These are phyloP conservation scores for Rosa multiflora DNA, from an alignment of 306 rosid species.

Conservation along the genomic window DNA sequence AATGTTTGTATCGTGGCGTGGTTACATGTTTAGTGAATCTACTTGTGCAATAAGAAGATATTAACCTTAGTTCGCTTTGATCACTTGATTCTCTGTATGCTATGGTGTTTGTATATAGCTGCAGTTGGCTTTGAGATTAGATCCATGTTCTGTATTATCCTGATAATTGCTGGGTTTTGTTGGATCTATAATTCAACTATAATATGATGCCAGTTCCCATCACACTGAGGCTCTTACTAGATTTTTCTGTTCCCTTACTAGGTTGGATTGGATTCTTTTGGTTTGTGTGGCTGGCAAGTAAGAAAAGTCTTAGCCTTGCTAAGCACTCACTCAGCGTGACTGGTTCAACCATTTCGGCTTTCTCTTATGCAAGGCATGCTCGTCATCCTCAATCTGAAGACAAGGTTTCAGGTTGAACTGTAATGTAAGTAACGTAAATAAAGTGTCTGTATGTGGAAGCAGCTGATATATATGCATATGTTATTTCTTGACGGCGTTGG, in stretches of 20 bases:
- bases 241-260: conserved; percentile 20
- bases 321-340: conserved; percentile 44
- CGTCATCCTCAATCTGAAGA: conserved; percentile 8
- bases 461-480: not conserved
- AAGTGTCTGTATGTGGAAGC: not conserved
- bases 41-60: not conserved
- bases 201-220: not conserved
- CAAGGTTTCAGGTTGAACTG: conserved; percentile 22
- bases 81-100: not conserved
- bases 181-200: not conserved
- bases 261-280: conserved; percentile 84
- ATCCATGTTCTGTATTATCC: not conserved
- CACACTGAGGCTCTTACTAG: not conserved
- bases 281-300: conserved; percentile 52
- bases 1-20: not conserved
- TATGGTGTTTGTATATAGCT: not conserved
- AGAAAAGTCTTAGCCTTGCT: conserved; percentile 58
- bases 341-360: conserved; percentile 60
- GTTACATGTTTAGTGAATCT: not conserved
- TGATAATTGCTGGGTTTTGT: conserved; percentile 1
- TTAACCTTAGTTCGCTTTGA: not conserved
- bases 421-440: not conserved
- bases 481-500: not conserved
- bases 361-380: conserved; percentile 49
- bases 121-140: not conserved